These are phyloP conservation scores for Elongisporangium prolatum DNA, from an alignment of 352 stramenopile genomes.

Conservation along the genomic window DNA sequence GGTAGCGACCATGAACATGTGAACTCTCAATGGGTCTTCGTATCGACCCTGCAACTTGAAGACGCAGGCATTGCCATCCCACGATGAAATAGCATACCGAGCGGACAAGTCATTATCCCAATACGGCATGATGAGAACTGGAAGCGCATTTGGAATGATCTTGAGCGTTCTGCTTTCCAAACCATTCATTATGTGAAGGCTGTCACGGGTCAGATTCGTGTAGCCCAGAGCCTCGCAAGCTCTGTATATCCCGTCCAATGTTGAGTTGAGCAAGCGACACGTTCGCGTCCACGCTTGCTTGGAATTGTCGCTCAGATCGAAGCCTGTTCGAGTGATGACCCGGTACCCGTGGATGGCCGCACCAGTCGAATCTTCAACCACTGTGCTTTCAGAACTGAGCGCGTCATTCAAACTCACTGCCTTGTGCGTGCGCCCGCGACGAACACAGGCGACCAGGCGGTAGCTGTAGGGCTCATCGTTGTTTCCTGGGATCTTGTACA, in stretches of 20 bases:
- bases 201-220: not conserved
- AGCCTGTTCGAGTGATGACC: constrained; percentile 10
- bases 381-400: not conserved
- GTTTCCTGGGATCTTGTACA: constrained; percentile 15
- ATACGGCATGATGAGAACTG: constrained; percentile 2
- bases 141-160: constrained; percentile 1
- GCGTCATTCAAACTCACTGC: constrained; percentile 23
- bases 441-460: constrained; percentile 36
- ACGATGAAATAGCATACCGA: not conserved
- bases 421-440: constrained; percentile 29
- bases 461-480: constrained; percentile 53
- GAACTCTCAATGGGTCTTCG: not conserved
- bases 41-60: constrained; percentile 1
- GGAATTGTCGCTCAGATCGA: not conserved
- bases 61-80: constrained; percentile 6
- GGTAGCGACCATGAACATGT: not conserved
- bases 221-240: constrained; percentile 2
- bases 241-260: not conserved
- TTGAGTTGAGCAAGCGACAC: constrained; percentile 3
- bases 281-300: not conserved
- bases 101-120: not conserved
- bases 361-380: constrained; percentile 7
- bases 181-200: constrained; percentile 1
- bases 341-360: constrained; percentile 20
- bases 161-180: not conserved